Percentiles rank a stretch among this genome's conserved stretches.
phyloP scores from a whole-genome alignment of 768 basidiomycete genomes.

The Porphyrellus cyaneotinctus region DNA sequence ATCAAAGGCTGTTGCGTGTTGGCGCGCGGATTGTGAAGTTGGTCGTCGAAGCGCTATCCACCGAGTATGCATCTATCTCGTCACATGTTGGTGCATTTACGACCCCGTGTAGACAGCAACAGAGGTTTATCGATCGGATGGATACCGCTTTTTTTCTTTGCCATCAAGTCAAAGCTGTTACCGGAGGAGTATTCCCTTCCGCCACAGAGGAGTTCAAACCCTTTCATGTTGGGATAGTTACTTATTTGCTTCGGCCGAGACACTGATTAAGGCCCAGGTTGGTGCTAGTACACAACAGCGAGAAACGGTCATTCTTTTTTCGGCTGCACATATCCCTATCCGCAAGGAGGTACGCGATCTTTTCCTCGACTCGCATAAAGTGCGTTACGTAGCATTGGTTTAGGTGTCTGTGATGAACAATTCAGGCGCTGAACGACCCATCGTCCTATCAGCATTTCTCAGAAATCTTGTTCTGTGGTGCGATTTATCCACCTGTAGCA shows the following conservation, averaged over 20 bases:
- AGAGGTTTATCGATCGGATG: conserved; percentile 46
- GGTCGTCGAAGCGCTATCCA: conserved; percentile 58
- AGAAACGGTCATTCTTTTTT: conserved; percentile 63
- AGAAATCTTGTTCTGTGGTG: conserved; percentile 58
- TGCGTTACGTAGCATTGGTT: neutral
- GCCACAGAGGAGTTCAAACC: conserved; percentile 41
- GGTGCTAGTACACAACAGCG: conserved; percentile 40
- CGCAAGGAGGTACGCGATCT: conserved; percentile 54
- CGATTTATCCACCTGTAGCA: conserved; percentile 42
- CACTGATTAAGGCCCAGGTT: conserved; percentile 10
- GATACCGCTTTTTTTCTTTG: conserved; percentile 41
- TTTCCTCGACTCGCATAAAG: neutral
- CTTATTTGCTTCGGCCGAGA: neutral
- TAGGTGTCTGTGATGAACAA: conserved; percentile 39
- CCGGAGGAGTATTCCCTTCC: conserved; percentile 49
- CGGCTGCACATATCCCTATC: conserved; percentile 61
- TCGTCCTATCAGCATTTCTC: conserved; percentile 49
- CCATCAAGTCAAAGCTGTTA: conserved; percentile 45
- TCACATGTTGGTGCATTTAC: neutral
- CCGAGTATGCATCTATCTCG: conserved; percentile 48
- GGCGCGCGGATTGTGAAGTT: conserved; percentile 65
- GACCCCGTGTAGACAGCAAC: conserved; percentile 49
- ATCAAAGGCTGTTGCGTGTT: conserved; percentile 35
- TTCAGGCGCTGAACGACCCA: conserved; percentile 37
- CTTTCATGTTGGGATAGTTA: conserved; percentile 41